These are phyloP conservation scores for Emergomyces pasteurianus DNA, from an alignment of 2,329 filamentous ascomycete species.

Conservation along the genomic window DNA sequence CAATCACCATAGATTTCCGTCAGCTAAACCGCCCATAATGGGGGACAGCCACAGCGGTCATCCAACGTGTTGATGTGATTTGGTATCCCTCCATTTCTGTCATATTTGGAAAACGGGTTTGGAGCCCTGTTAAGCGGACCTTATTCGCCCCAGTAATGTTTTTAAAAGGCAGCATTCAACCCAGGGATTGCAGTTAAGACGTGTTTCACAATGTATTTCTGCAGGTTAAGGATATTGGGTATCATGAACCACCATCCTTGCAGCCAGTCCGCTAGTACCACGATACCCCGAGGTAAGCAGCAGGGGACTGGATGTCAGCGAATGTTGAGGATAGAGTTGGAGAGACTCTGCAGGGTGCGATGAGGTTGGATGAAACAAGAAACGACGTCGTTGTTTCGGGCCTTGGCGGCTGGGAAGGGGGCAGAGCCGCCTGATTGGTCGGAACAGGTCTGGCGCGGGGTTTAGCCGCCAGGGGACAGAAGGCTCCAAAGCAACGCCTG, in stretches of 20 bases:
- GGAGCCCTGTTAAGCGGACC: background rate
- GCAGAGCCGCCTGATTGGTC: background rate
- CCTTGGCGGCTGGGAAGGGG: background rate
- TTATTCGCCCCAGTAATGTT: too few species aligned
- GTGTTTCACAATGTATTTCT: background rate
- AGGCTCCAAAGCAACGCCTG: too few species aligned
- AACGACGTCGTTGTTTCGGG: conserved; percentile 7
- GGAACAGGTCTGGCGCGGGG: background rate
- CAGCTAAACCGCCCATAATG: background rate
- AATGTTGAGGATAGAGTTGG: conserved; percentile 5
- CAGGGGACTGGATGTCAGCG: conserved; percentile 12
- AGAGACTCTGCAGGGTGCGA: too few species aligned
- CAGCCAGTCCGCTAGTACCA: background rate
- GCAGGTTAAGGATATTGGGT: background rate
- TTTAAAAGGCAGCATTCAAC: too few species aligned
- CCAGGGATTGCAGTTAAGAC: too few species aligned
- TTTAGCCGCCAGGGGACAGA: background rate
- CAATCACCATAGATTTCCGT: conserved; percentile 9
- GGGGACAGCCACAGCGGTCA: background rate
- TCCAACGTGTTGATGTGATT: background rate
- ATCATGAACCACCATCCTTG: background rate
- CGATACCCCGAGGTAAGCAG: background rate
- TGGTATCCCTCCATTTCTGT: background rate
- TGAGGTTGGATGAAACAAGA: background rate
- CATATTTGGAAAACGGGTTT: background rate